Conservation (phyloP, 306 rosid genomes). For the Cucumis hystrix region DNA sequence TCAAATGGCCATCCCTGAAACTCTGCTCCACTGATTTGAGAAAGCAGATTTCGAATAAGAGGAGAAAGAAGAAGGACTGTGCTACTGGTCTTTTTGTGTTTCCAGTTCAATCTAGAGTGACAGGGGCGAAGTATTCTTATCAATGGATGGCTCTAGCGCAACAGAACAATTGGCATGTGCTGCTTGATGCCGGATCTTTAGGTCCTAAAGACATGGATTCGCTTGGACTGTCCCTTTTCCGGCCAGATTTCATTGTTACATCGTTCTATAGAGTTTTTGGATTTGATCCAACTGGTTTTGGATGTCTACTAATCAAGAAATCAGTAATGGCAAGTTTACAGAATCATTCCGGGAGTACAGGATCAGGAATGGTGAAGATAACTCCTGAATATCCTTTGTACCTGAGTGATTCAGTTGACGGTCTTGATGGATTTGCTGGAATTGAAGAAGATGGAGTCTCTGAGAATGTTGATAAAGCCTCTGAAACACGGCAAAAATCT, state of each 20-base stretch:
- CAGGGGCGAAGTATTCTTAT: slow-evolving; percentile 89
- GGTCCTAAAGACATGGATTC: slow-evolving; percentile 99
- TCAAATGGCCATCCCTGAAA: slow-evolving; percentile 93
- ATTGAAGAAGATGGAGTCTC: slow-evolving; percentile 42
- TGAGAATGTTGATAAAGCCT: slow-evolving; percentile 31
- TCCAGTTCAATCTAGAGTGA: slow-evolving; percentile 93
- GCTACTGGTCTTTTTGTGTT: slow-evolving; percentile 88
- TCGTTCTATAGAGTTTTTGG: slow-evolving; percentile 97
- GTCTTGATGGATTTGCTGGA: slow-evolving; percentile 54
- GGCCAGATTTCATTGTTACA: slow-evolving; percentile 90
- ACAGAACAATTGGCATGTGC: slow-evolving; percentile 96
- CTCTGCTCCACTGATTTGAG: slow-evolving; percentile 92
- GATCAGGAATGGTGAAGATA: slow-evolving; percentile 93
- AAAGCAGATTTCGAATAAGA: slow-evolving; percentile 75
- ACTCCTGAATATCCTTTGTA: slow-evolving; percentile 84
- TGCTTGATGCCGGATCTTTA: slow-evolving; percentile 90
- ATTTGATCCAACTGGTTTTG: slow-evolving; percentile 92
- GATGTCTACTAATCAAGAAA: slow-evolving; percentile 85
- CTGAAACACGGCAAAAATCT: slow-evolving; percentile 48
- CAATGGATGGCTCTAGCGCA: slow-evolving; percentile 99
- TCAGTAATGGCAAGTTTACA: slow-evolving; percentile 84
- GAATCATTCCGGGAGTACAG: slow-evolving; percentile 74
- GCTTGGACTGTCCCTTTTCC: slow-evolving; percentile 80
- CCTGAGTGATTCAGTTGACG: slow-evolving; percentile 80
- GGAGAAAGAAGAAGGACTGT: slow-evolving; percentile 80